Conservation (phyloP, 805 yeast species). For the Crinitomyces ghanaensis region DNA sequence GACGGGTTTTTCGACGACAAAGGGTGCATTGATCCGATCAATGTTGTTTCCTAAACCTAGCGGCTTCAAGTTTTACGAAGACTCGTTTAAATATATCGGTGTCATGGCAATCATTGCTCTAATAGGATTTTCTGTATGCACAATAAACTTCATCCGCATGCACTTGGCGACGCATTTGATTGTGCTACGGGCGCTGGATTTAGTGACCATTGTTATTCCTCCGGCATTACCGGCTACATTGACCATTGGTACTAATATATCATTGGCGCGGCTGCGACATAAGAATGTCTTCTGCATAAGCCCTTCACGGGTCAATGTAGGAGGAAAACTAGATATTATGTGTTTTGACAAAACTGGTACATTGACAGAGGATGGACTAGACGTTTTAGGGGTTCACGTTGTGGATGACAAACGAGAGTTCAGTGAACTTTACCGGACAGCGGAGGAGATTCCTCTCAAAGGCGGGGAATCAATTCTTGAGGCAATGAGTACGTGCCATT, state of each 20-base stretch:
- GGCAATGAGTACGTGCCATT: conserved; percentile 76
- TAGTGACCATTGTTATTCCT: conserved; percentile 94
- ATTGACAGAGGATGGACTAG: conserved; percentile 91
- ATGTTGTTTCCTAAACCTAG: conserved; percentile 95
- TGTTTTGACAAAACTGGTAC: conserved; percentile 98
- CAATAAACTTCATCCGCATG: conserved; percentile 66
- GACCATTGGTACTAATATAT: conserved; percentile 93
- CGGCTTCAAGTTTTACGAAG: conserved; percentile 86
- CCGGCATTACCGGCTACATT: conserved; percentile 97
- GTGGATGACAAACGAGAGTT: conserved; percentile 17
- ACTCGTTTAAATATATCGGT: conserved; percentile 92
- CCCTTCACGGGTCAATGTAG: conserved; percentile 91
- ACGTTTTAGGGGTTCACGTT: conserved; percentile 57
- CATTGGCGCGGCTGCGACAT: conserved; percentile 60
- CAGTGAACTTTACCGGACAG: conserved; percentile 8
- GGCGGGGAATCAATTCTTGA: conserved; percentile 22
- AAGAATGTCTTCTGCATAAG: conserved; percentile 77
- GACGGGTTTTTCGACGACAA: conserved; percentile 91
- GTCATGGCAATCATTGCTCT: conserved; percentile 82
- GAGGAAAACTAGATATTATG: conserved; percentile 81
- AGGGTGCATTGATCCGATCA: conserved; percentile 85
- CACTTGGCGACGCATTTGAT: conserved; percentile 62
- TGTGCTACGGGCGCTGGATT: conserved; percentile 80
- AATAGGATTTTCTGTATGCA: conserved; percentile 73
- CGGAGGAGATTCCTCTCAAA: conserved; percentile 6